Evolutionary conservation across 148 eudicot species (phyloP), one percentile per base, ranked within the genome.

Genomic region (Rhododendron henanense): DNA sequence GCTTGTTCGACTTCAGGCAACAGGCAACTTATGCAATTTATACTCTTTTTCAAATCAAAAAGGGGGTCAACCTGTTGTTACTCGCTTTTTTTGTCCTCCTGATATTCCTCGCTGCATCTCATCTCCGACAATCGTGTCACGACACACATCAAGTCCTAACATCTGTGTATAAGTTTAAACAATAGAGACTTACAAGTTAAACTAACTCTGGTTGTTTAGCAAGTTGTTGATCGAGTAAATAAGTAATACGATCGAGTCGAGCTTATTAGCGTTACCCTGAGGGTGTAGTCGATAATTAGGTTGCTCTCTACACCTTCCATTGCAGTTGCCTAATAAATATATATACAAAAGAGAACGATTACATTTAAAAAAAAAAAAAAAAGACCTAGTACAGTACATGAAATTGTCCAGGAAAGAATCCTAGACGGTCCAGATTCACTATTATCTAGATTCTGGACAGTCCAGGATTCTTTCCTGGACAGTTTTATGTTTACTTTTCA

Each of bases 301-400:
- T 94, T 95, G 91, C 98, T 97, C 89, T 95, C 94, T n/a, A 96
- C 91, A 48, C 99, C 98, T 85, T 95, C 92, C 94, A 97, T 88
- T 37, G 99, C 96, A 45, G 94, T 97, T 91, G 99, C 99, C 99
- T 95, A 89, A 48, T 77, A 82, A 73, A 31, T 37, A 14, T 44
- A 77, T n/a, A n/a, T n/a, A n/a, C 31, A 25, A 3, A 55, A 1
- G 6, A 44, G 1, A 33, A 57, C 5, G 33, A 53, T 16, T 63
- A 55, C 48, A 33, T 39, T 39, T 39, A 4, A 4, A 39, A 4
- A 39, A 39, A 37, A 2, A 4, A 9, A 33, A 33, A 33, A 33
- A 47, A n/a, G 10, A 47, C 11, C 50, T 1, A 47, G 10, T 47
- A 47, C 6, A 39, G 41, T 39, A 39, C 0, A 39, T 39, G 41